phyloP scores from a whole-genome alignment of 2,329 filamentous ascomycete species.

The Claviceps capensis region DNA sequence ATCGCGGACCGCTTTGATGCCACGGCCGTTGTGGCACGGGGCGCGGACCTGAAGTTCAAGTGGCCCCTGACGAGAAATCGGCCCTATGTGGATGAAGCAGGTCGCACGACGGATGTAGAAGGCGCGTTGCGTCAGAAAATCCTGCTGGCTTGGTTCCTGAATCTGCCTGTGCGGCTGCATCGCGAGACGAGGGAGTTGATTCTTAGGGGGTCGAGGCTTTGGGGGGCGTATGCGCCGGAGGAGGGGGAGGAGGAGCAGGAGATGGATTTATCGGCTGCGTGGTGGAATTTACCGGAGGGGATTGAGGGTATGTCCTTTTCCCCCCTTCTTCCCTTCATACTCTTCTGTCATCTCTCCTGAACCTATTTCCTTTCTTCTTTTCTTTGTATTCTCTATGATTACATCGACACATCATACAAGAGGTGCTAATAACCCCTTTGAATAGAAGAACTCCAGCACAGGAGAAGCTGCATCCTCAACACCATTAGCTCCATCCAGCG shows the following conservation, averaged over 20 bases:
- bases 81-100: slow-evolving; percentile 21
- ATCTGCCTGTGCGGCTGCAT: slow-evolving; percentile 46
- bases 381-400: no score
- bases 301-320: slow-evolving; percentile 41
- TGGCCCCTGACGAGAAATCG: slow-evolving; percentile 35
- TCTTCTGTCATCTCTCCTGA: no score
- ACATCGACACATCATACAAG: no score
- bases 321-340: background rate
- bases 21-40: slow-evolving; percentile 36
- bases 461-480: slow-evolving; percentile 52
- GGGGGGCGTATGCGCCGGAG: slow-evolving; percentile 30
- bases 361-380: no score
- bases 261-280: slow-evolving; percentile 29
- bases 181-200: slow-evolving; percentile 52
- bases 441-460: slow-evolving; percentile 49
- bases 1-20: slow-evolving; percentile 65
- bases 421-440: background rate
- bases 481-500: slow-evolving; percentile 55
- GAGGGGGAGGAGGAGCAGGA: slow-evolving; percentile 11
- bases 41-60: slow-evolving; percentile 36
- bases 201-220: slow-evolving; percentile 46
- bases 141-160: slow-evolving; percentile 50
- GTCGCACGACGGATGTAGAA: slow-evolving; percentile 35
- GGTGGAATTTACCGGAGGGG: slow-evolving; percentile 60
- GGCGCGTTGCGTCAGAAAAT: slow-evolving; percentile 57